These are phyloP conservation scores for Penicillium frequentans DNA, from an alignment of 2,329 filamentous ascomycete species.

Conservation along the genomic window DNA sequence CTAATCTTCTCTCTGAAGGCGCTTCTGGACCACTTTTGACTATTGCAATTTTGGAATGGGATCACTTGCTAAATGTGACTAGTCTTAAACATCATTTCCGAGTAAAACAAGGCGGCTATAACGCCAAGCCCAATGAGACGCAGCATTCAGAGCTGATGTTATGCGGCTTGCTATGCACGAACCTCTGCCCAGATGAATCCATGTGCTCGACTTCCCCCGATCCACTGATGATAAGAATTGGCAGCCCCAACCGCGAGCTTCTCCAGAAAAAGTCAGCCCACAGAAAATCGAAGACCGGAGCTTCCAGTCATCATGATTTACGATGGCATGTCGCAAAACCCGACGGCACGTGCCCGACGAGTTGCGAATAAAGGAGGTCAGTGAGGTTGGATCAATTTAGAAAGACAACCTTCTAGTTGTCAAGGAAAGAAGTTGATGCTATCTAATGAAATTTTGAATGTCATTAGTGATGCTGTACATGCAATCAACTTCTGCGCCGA, in stretches of 20 bases:
- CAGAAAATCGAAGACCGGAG: neutral
- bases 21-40: neutral
- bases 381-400: neutral
- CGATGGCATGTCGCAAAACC: neutral
- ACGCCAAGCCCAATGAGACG: neutral
- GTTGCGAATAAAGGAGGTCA: neutral
- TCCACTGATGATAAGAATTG: neutral
- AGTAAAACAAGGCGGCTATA: neutral
- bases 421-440: neutral
- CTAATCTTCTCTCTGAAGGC: conserved; percentile 49
- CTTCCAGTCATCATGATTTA: neutral
- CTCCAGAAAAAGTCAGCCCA: neutral
- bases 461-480: neutral
- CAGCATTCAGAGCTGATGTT: neutral
- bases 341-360: neutral
- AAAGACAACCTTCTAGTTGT: neutral
- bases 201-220: neutral
- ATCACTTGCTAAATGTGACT: neutral
- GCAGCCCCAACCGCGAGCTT: neutral
- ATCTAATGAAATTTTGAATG: neutral
- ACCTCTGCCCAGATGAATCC: neutral
- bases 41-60: neutral
- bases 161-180: neutral
- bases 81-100: neutral
- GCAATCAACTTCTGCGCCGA: neutral